Percentiles rank a stretch among this genome's conserved stretches.
Evolutionary conservation across 2,329 filamentous ascomycete genomes (phyloP).

Genomic region (Mycosphaerella sp.): DNA sequence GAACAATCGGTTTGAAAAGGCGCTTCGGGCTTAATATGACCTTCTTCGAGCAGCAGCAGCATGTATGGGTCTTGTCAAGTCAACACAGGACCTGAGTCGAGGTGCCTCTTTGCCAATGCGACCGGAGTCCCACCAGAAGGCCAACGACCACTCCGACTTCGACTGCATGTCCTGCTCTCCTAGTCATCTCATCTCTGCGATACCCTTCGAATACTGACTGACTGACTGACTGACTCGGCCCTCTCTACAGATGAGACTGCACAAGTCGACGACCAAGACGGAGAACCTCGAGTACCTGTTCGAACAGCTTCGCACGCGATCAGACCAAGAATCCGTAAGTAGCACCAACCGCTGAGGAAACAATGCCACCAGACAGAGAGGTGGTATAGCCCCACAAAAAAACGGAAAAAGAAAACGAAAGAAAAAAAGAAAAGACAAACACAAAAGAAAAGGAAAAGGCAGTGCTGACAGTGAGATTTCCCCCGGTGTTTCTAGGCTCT

Average conservation of each 20-base stretch:
- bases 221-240: not conserved
- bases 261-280: conserved; percentile 15
- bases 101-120: too few relatives aligned
- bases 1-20: not conserved
- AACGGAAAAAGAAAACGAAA: too few relatives aligned
- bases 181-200: too few relatives aligned
- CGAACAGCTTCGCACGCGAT: conserved; percentile 18
- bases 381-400: too few relatives aligned
- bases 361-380: not conserved
- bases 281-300: conserved; percentile 20
- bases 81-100: not conserved
- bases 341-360: not conserved
- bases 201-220: too few relatives aligned
- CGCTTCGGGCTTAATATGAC: not conserved
- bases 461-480: too few relatives aligned
- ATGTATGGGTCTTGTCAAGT: not conserved
- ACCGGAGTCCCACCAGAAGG: too few relatives aligned
- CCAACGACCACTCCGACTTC: too few relatives aligned
- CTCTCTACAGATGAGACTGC: conserved; percentile 7
- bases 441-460: too few relatives aligned
- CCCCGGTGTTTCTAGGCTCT: conserved; percentile 7
- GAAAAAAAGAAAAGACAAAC: too few relatives aligned
- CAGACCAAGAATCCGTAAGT: conserved; percentile 19
- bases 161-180: too few relatives aligned
- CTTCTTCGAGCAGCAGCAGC: not conserved